Conservation (phyloP, 2,329 filamentous ascomycete species). For the Verticillium nubilum region DNA sequence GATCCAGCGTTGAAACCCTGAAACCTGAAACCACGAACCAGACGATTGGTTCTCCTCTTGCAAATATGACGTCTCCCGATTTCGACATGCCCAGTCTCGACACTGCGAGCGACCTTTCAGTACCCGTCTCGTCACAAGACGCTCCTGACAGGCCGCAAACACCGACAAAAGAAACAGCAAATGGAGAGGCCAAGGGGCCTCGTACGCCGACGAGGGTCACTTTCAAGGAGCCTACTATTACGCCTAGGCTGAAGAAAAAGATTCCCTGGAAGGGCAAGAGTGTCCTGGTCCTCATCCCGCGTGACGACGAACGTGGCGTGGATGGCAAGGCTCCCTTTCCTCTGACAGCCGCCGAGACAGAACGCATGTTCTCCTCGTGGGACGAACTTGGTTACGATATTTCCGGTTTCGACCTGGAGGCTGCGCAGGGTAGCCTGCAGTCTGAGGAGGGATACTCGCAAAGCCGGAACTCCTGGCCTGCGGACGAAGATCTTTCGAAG, state of each 20-base stretch:
- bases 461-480: constrained; percentile 65
- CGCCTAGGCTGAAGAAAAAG: constrained; percentile 63
- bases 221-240: constrained; percentile 31
- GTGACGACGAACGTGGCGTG: constrained; percentile 60
- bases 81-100: constrained; percentile 7
- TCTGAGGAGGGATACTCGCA: constrained; percentile 45
- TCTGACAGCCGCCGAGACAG: constrained; percentile 48
- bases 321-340: constrained; percentile 48
- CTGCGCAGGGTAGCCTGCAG: constrained; percentile 7
- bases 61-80: constrained; percentile 10
- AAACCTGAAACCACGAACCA: constrained; percentile 22
- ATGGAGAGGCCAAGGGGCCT: constrained; percentile 22
- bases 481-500: constrained; percentile 48
- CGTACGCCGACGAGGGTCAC: constrained; percentile 30
- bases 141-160: constrained; percentile 22
- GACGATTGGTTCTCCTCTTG: not conserved
- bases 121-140: constrained; percentile 16
- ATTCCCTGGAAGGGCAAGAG: constrained; percentile 71
- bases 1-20: constrained; percentile 53
- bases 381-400: constrained; percentile 65
- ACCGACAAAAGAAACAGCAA: constrained; percentile 21
- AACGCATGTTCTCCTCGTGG: constrained; percentile 60
- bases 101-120: constrained; percentile 1
- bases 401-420: constrained; percentile 60
- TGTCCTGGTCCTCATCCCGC: constrained; percentile 64